Base-by-base conservation (phyloP, 768 basidiomycete species). In the Mycena floridula region DNA sequence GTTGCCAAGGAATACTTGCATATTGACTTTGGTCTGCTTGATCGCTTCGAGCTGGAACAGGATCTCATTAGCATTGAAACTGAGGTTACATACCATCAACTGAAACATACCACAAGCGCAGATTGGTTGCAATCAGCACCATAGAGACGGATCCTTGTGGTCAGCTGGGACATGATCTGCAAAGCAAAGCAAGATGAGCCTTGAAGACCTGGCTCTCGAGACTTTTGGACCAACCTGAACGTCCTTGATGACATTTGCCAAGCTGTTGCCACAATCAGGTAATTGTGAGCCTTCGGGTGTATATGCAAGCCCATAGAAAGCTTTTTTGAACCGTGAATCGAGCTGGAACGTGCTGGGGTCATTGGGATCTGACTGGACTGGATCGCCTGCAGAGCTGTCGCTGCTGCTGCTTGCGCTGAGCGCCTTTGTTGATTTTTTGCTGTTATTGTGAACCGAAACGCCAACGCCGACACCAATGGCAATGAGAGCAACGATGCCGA, bases 261-360 rank as follows among this genome's bases (percentile, higher is more conserved):
- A 57, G 6, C 59, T 60, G 44, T 73, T 82, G 8, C 82, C 83
- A 52, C 89, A 91, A 25, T 74, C 57, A 0, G 89, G 89, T 20
- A 82, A 60, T 52, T 82, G 79, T n/a, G 82, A 79, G 30, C 81
- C 81, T 16, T 67, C 65, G 7, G 92, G 91, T 1, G 89, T 91
- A 61, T 95, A 95, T 0, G 92, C 92, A 20, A 95, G 57, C 4
- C 87, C 92, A 59, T 83, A 95, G 65, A 96, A 89, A 1, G 79
- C 73, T 51, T 86, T 78, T 49, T 82, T 73, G 40, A 95, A 64
- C 24, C 72, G 72, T 2, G 76, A 42, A 60, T 94, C 76, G 64
- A 82, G 85, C 16, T 64, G 61, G 62, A 94, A 96, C 15, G 73
- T 72, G 61, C 81, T 89, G 3, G 92, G 89, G 61, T 94, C 87